phyloP scores from a whole-genome alignment of 805 yeast genomes.

The Ogataea glucozyma region DNA sequence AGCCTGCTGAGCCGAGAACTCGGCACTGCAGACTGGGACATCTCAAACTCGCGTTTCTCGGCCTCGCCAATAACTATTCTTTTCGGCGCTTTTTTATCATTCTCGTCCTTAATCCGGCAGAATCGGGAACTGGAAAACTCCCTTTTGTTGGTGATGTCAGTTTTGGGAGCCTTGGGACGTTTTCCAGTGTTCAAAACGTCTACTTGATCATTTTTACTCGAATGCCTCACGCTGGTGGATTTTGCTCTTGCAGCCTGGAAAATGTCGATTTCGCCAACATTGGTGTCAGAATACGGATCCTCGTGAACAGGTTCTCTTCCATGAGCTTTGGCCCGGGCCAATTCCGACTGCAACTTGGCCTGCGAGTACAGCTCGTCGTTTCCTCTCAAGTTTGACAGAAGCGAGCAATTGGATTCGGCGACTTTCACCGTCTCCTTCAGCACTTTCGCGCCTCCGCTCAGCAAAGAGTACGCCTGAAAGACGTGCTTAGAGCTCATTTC shows the following conservation, averaged over 20 bases:
- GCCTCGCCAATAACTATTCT: conserved; percentile 32
- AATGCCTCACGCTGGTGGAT: conserved; percentile 28
- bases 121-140: conserved; percentile 21
- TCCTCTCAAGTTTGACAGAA: conserved; percentile 25
- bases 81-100: conserved; percentile 1
- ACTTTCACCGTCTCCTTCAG: conserved; percentile 22
- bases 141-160: conserved; percentile 21
- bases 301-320: conserved; percentile 4
- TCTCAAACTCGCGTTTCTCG: conserved; percentile 43
- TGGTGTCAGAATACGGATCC: neutral
- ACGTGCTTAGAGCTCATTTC: conserved; percentile 29
- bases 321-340: conserved; percentile 21
- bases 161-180: conserved; percentile 23
- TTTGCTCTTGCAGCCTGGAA: conserved; percentile 36
- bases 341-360: conserved; percentile 28
- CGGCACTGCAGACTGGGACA: conserved; percentile 76
- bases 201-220: conserved; percentile 10
- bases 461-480: conserved; percentile 29
- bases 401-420: conserved; percentile 22
- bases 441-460: conserved; percentile 32
- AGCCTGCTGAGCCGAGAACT: conserved; percentile 82
- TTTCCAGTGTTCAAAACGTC: conserved; percentile 20
- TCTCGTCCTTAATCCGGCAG: conserved; percentile 11
- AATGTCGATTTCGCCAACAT: conserved; percentile 31
- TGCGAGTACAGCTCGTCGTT: conserved; percentile 30